These are phyloP conservation scores for Metarhizium guizhouense DNA, from an alignment of 2,329 filamentous ascomycete genomes.

Conservation along the genomic window DNA sequence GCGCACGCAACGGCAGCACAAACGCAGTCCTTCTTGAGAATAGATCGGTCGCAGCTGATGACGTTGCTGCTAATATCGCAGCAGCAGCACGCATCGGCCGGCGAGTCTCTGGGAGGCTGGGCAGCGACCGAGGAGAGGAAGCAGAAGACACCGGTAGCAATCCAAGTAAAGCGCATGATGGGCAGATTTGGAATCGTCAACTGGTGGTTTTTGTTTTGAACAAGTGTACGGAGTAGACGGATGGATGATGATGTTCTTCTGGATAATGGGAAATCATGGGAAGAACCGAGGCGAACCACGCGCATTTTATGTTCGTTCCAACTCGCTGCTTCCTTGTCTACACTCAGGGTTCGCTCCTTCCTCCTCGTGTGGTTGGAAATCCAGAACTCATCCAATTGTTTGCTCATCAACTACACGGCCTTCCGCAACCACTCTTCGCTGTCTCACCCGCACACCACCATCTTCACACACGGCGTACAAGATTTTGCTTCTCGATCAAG, in stretches of 20 bases:
- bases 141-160: slow-evolving; percentile 9
- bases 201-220: neutral
- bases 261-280: neutral
- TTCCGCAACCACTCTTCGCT: neutral
- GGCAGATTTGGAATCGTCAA: neutral
- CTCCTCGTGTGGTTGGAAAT: neutral
- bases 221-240: too few relatives aligned
- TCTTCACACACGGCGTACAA: neutral
- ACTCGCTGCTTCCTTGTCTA: neutral
- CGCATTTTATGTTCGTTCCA: neutral
- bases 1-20: slow-evolving; percentile 19
- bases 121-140: slow-evolving; percentile 4
- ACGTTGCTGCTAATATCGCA: slow-evolving; percentile 17
- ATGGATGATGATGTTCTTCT: neutral
- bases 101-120: neutral
- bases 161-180: slow-evolving; percentile 16
- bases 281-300: neutral
- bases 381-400: too few relatives aligned
- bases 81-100: slow-evolving; percentile 23
- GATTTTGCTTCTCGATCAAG: neutral
- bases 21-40: slow-evolving; percentile 14
- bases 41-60: slow-evolving; percentile 16
- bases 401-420: neutral
- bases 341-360: neutral
- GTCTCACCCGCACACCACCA: neutral